Evolutionary conservation across 768 basidiomycete genomes (phyloP).

Genomic region (Podaxis sp.): DNA sequence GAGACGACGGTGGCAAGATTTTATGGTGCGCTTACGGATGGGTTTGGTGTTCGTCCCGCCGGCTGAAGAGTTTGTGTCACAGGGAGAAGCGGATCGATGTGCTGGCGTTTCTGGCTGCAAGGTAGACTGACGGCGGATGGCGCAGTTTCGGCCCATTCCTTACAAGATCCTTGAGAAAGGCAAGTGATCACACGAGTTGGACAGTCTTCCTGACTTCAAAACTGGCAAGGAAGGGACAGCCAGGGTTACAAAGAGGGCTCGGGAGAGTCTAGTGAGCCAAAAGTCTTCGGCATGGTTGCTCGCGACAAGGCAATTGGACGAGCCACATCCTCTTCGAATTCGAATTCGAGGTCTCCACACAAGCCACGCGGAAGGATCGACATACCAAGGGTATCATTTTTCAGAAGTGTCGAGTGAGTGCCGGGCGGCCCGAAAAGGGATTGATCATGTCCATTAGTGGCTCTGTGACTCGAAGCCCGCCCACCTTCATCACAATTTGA

Average conservation of each 20-base stretch:
- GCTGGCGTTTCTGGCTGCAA: background rate
- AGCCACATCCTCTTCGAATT: too few relatives aligned
- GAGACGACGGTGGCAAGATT: conserved; percentile 1
- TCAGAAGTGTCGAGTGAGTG: background rate
- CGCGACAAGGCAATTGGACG: background rate
- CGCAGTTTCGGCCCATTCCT: background rate
- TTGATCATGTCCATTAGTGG: conserved; percentile 10
- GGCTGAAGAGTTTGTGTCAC: background rate
- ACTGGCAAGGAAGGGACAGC: background rate
- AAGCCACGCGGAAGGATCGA: background rate
- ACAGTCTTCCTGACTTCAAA: conserved; percentile 3
- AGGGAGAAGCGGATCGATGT: background rate
- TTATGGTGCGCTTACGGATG: background rate
- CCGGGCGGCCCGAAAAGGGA: background rate
- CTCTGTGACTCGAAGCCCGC: conserved; percentile 1
- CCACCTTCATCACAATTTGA: conserved; percentile 1
- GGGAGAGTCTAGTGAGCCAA: background rate
- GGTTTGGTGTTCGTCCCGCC: background rate
- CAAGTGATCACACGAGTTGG: conserved; percentile 1
- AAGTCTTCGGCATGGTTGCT: background rate
- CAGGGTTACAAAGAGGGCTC: background rate
- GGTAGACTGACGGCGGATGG: background rate
- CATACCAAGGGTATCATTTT: background rate
- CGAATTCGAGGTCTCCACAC: background rate
- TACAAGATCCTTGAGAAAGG: background rate